A percentile compares a stretch with the other conserved stretches of the same genome.
Conservation (phyloP, 257 asterid species). For the Solanum chiquidenum region DNA sequence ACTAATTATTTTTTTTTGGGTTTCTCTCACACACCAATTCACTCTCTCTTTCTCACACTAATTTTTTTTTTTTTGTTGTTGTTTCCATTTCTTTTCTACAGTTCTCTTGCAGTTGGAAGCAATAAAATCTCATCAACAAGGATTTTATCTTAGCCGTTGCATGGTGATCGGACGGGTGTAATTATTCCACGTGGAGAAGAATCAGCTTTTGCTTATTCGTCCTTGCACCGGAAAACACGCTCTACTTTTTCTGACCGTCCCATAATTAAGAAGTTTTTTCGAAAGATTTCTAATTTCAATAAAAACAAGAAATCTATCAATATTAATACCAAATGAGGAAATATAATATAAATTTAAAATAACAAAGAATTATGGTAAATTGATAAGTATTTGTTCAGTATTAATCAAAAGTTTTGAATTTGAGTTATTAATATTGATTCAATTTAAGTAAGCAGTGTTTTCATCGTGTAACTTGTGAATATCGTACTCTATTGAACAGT, state of each 20-base stretch:
- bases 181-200: constrained; percentile 31
- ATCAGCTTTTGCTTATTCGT: constrained; percentile 52
- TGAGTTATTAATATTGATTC: background rate
- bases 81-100: constrained; percentile 38
- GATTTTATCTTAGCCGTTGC: constrained; percentile 31
- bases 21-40: background rate
- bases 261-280: background rate
- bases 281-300: background rate
- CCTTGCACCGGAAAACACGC: constrained; percentile 89
- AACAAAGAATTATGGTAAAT: background rate
- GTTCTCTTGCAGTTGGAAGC: constrained; percentile 45
- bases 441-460: background rate
- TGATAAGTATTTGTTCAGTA: background rate
- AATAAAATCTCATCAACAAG: constrained; percentile 18
- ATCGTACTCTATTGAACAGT: too few relatives aligned
- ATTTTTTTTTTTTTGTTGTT: background rate
- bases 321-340: constrained; percentile 40
- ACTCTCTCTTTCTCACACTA: constrained; percentile 8
- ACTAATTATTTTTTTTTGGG: background rate
- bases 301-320: constrained; percentile 18
- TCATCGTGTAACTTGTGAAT: accelerated
- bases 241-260: constrained; percentile 19
- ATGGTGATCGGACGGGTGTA: constrained; percentile 9
- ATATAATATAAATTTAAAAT: constrained; percentile 18
- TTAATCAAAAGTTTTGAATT: background rate